A percentile compares a stretch with the other conserved stretches of the same genome.
These are phyloP conservation scores for Quercus cerris DNA, from an alignment of 306 rosid genomes.

Conservation along the genomic window DNA sequence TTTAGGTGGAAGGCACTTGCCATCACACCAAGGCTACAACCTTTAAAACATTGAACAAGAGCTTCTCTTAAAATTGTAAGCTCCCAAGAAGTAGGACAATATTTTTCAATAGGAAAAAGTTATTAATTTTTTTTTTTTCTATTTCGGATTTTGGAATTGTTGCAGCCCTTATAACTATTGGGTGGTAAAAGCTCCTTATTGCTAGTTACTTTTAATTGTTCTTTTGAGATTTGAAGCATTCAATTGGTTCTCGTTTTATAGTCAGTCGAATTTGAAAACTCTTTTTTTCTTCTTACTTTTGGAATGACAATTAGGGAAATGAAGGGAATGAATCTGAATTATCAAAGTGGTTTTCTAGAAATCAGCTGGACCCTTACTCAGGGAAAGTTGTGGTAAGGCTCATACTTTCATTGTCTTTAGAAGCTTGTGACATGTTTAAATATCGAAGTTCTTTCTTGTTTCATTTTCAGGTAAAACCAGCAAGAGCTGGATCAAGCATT, in stretches of 20 bases:
- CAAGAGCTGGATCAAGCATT: slow-evolving; percentile 90
- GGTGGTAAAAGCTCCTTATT: neutral
- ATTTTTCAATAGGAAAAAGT: neutral
- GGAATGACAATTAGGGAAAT: slow-evolving; percentile 49
- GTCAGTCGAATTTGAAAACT: neutral
- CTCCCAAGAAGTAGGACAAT: neutral
- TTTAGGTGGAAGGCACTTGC: too few relatives aligned
- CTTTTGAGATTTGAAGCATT: neutral
- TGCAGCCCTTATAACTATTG: neutral
- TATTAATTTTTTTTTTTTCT: neutral
- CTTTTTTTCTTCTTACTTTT: slow-evolving; percentile 15
- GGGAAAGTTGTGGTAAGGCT: slow-evolving; percentile 93
- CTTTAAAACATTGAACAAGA: neutral
- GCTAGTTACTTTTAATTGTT: neutral
- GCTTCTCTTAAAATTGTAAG: neutral
- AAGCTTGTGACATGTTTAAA: slow-evolving; percentile 15
- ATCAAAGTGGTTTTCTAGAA: slow-evolving; percentile 69
- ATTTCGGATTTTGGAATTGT: neutral
- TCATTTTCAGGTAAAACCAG: slow-evolving; percentile 76
- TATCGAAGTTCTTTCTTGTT: slow-evolving; percentile 5
- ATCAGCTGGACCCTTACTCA: slow-evolving; percentile 55
- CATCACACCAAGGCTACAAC: too few relatives aligned
- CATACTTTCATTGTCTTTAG: slow-evolving; percentile 27
- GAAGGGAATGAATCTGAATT: slow-evolving; percentile 54
- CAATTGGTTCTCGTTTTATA: neutral